Conservation (phyloP, 345 rosid species). For the Laguncularia racemosa region DNA sequence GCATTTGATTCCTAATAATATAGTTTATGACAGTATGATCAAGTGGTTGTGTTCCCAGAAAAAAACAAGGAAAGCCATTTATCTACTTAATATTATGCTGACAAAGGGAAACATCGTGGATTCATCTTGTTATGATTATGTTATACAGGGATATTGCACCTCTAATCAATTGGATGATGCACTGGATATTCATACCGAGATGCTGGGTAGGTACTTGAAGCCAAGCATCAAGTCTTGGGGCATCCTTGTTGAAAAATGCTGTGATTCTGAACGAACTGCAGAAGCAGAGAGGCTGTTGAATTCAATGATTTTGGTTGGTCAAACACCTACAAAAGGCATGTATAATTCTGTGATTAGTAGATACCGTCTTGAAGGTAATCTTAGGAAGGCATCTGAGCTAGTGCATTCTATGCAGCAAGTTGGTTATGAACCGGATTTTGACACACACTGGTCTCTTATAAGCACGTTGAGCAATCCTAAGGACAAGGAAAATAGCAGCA, state of each 20-base stretch:
- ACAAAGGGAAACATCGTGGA: conserved; percentile 39
- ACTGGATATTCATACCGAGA: conserved; percentile 55
- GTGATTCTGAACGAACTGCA: conserved; percentile 28
- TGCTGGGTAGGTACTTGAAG: conserved; percentile 41
- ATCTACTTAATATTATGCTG: conserved; percentile 61
- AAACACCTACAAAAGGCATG: conserved; percentile 53
- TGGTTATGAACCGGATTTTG: conserved; percentile 61
- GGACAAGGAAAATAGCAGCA: conserved; percentile 19
- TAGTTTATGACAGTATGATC: conserved; percentile 46
- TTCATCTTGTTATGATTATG: conserved; percentile 49
- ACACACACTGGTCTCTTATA: conserved; percentile 75
- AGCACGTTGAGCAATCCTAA: conserved; percentile 44
- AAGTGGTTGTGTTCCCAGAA: conserved; percentile 39
- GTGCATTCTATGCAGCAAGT: conserved; percentile 52
- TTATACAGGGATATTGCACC: conserved; percentile 36
- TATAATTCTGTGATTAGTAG: conserved; percentile 38
- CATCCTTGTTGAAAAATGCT: conserved; percentile 28
- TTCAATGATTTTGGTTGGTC: conserved; percentile 36
- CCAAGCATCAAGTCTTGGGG: conserved; percentile 48
- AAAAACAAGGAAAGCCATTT: conserved; percentile 37
- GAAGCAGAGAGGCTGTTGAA: conserved; percentile 52
- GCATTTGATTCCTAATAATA: conserved; percentile 21
- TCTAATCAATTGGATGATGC: conserved; percentile 36
- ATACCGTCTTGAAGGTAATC: conserved; percentile 44
- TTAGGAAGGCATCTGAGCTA: conserved; percentile 48